Conservation (phyloP, 2,329 filamentous ascomycete genomes). For the Sordariomycetes sp. region DNA sequence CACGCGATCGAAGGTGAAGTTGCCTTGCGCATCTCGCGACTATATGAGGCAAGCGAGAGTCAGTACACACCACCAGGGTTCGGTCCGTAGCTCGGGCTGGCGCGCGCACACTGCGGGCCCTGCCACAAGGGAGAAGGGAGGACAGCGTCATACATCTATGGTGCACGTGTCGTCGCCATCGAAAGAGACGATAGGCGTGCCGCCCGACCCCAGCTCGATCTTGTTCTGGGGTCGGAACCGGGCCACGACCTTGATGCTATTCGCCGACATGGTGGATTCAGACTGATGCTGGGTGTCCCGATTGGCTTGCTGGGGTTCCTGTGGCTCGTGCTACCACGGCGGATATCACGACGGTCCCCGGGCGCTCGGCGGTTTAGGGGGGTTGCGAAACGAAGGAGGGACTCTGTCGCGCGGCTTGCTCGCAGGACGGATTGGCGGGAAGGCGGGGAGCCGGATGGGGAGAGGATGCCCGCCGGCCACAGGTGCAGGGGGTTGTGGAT, state of each 20-base stretch:
- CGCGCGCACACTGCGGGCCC: background rate
- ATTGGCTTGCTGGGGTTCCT: background rate
- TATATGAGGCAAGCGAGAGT: slow-evolving; percentile 22
- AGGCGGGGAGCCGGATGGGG: background rate
- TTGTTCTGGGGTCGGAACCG: slow-evolving; percentile 97
- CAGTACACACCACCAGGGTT: background rate
- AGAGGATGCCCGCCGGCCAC: background rate
- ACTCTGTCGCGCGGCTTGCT: background rate
- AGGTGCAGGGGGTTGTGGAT: background rate
- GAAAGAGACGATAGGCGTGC: slow-evolving; percentile 85
- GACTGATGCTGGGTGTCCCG: background rate
- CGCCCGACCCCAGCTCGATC: slow-evolving; percentile 79
- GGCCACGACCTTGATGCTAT: slow-evolving; percentile 82
- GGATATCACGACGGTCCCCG: background rate
- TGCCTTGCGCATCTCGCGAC: slow-evolving; percentile 72
- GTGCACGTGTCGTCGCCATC: slow-evolving; percentile 80
- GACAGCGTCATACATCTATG: slow-evolving; percentile 54
- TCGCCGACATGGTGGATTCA: slow-evolving; percentile 39
- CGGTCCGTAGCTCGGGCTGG: background rate
- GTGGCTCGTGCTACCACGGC: background rate
- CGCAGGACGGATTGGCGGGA: background rate
- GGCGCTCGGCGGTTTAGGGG: background rate
- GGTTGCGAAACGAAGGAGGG: background rate
- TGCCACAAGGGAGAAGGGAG: background rate
- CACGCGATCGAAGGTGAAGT: slow-evolving; percentile 95